phyloP scores from a whole-genome alignment of 1,284 basidiomycete genomes.

The Leccinum solheimii region DNA sequence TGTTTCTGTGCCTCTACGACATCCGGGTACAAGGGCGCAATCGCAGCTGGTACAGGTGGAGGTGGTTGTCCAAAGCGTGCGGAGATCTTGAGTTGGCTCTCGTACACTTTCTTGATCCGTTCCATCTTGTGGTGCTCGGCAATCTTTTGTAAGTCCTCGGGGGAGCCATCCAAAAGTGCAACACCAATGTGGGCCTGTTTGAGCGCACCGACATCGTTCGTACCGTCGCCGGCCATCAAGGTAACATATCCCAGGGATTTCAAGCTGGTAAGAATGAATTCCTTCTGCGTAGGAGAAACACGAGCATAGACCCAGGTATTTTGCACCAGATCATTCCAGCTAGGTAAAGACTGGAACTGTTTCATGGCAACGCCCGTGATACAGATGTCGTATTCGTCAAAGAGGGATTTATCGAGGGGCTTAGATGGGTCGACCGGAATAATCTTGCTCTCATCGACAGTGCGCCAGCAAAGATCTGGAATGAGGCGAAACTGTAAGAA shows the following conservation, averaged over 20 bases:
- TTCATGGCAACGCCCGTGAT: constrained; percentile 91
- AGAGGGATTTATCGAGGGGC: constrained; percentile 75
- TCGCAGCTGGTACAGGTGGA: constrained; percentile 82
- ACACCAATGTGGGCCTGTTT: constrained; percentile 97
- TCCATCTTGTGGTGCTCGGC: constrained; percentile 89
- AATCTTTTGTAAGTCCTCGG: constrained; percentile 89
- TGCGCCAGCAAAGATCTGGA: constrained; percentile 85
- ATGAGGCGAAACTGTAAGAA: background rate
- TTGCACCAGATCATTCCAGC: constrained; percentile 80
- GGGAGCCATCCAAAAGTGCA: constrained; percentile 87
- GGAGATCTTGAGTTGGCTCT: constrained; percentile 88
- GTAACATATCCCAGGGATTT: constrained; percentile 88
- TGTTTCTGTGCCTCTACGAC: constrained; percentile 87
- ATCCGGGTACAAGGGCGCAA: constrained; percentile 84
- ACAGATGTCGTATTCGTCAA: constrained; percentile 90
- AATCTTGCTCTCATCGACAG: constrained; percentile 86
- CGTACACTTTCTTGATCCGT: constrained; percentile 92
- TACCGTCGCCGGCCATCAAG: constrained; percentile 96
- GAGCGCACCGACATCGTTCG: constrained; percentile 94
- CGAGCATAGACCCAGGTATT: constrained; percentile 97
- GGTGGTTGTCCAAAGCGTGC: constrained; percentile 88
- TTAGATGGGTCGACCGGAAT: constrained; percentile 79
- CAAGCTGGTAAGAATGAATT: constrained; percentile 86
- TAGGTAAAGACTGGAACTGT: constrained; percentile 65
- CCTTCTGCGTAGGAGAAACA: constrained; percentile 94